Base-by-base conservation (phyloP, 129 eudicot species). In the Lactuca sativa region DNA sequence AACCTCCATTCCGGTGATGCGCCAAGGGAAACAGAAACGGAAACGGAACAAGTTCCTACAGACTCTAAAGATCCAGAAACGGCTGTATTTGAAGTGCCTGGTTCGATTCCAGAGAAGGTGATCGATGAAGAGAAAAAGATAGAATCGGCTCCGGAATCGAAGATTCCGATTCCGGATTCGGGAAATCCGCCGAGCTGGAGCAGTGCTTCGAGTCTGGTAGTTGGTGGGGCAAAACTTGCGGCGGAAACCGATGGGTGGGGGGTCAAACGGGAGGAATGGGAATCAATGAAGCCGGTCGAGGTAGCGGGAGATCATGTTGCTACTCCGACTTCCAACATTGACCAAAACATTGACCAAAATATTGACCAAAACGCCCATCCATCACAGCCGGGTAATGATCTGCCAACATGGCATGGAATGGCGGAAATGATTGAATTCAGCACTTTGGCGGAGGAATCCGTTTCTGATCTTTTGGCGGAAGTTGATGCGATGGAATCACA, bases 401-500 rank as follows among this genome's bases (percentile, higher is more conserved):
- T 78, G 51, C 58, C 76, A 32, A 57, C 79, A 2, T 92, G 98
- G 96, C 95, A 84, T 15, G 81, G 74, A 15, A 47, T 62, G 64
- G 53, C 62, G 44, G 97, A 87, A 71, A 86, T 81, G 32, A 95
- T 95, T 16, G 97, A 87, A 78, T 86, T 95, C 44, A 86, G 83
- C 80, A 89, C 96, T 59, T 70, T 90, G 70, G 97, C 90, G 8
- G 99, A 95, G 85, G 97, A 95, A 36, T 95, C 96, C 3, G 97
- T 95, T 59, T 95, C 99, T 3, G 99, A 95, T 75, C 80, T 95
- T 16, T 69, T 95, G 62, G 95, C 99, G 21, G 93, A 95, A 82
- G 99, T 90, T 12, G 98, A 89, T 75, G 96, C 98, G 12, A 87
- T 95, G 97, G 99, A 95, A 77, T 95, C 97, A 12, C 92, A 82